A percentile compares a stretch with the other conserved stretches of the same genome.
These are phyloP conservation scores for Capsaspora owczarzaki DNA, from an alignment of 78 protist species.

Conservation along the genomic window DNA sequence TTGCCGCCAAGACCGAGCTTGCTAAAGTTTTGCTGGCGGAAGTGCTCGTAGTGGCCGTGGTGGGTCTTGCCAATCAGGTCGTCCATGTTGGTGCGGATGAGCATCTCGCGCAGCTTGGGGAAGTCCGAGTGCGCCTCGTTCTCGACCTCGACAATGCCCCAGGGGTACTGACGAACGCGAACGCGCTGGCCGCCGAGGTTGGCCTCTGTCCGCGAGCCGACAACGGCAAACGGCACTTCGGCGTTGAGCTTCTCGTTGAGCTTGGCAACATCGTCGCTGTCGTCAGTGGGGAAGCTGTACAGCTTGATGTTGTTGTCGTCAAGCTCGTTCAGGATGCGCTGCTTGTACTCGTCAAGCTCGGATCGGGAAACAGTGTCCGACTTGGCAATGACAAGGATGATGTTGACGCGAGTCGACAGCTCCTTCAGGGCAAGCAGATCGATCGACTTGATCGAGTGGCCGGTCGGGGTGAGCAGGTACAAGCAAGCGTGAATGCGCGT, in stretches of 20 bases:
- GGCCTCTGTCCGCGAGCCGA: background rate
- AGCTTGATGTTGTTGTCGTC: background rate
- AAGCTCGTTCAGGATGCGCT: background rate
- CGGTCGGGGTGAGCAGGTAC: background rate
- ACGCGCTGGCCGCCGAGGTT: background rate
- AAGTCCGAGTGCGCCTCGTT: slow-evolving; percentile 11
- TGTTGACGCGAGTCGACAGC: background rate
- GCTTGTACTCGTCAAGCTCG: background rate
- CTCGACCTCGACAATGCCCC: slow-evolving; percentile 11
- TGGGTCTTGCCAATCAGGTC: background rate
- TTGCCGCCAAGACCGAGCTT: background rate
- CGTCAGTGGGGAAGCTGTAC: background rate
- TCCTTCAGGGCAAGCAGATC: background rate
- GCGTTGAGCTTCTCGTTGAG: background rate
- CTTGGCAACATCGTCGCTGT: background rate
- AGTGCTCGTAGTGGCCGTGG: background rate
- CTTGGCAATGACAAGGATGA: slow-evolving; percentile 10
- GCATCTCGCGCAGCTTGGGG: background rate
- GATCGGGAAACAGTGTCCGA: background rate
- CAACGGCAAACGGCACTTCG: background rate
- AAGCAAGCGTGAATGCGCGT: slow-evolving; percentile 4
- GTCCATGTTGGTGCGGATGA: background rate
- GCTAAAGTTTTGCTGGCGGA: background rate
- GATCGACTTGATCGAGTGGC: slow-evolving; percentile 5
- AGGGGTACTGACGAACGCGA: slow-evolving; percentile 7